A percentile compares a stretch with the other conserved stretches of the same genome.
phyloP scores from a whole-genome alignment of 1,284 basidiomycete species.

The Cryptococcus sp. region DNA sequence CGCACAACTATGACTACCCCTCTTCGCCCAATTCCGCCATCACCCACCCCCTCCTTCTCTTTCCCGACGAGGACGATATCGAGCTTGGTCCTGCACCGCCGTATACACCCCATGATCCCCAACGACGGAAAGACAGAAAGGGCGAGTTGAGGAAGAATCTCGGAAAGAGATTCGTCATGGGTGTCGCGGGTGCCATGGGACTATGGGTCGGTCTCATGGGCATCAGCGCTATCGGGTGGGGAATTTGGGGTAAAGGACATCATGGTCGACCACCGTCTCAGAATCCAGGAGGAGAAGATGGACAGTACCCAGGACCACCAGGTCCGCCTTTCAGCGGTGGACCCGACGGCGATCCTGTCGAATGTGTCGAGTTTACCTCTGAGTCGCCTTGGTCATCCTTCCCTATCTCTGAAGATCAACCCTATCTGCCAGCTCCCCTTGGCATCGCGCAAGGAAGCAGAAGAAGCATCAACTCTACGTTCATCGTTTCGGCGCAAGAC shows the following conservation, averaged over 20 bases:
- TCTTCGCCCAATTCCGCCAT: slow-evolving; percentile 8
- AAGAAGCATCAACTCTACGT: slow-evolving; percentile 17
- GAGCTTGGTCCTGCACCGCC: slow-evolving; percentile 20
- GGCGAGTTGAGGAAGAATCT: slow-evolving; percentile 2
- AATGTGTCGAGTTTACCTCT: slow-evolving; percentile 3
- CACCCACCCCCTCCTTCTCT: slow-evolving; percentile 9
- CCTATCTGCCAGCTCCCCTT: not conserved
- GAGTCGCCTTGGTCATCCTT: not conserved
- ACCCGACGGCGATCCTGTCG: not conserved
- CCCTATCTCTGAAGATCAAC: slow-evolving; percentile 1
- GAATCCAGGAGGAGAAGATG: not conserved
- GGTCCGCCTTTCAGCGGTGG: not conserved
- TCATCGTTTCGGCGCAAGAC: slow-evolving; percentile 11
- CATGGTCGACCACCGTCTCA: not conserved
- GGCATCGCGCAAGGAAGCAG: not conserved
- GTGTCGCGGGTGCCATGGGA: slow-evolving; percentile 1
- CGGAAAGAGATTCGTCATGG: slow-evolving; percentile 10
- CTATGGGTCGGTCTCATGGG: slow-evolving; percentile 4
- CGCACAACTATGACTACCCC: slow-evolving; percentile 3
- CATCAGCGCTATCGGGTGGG: slow-evolving; percentile 2
- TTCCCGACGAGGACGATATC: slow-evolving; percentile 9
- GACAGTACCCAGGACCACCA: not conserved
- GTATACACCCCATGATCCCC: slow-evolving; percentile 11
- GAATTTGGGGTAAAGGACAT: not conserved
- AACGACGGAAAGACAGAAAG: slow-evolving; percentile 3